Conservation (phyloP, 2,329 filamentous ascomycete species). For the Ploettnerulaceae sp. region DNA sequence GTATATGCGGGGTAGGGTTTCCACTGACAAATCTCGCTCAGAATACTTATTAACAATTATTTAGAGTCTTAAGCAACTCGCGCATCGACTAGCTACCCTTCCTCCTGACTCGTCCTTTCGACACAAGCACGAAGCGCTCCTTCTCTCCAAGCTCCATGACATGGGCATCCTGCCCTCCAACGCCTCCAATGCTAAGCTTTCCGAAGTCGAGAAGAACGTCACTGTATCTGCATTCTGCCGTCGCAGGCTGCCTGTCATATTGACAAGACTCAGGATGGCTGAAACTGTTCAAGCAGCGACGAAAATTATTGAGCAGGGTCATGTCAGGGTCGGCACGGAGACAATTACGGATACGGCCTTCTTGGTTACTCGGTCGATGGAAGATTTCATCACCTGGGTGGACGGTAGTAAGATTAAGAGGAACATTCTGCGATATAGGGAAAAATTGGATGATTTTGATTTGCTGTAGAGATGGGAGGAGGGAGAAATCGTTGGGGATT, state of each 20-base stretch:
- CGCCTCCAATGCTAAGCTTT: conserved; percentile 64
- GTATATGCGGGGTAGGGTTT: conserved; percentile 60
- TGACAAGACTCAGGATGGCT: conserved; percentile 87
- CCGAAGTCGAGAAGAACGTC: conserved; percentile 79
- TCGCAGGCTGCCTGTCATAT: conserved; percentile 78
- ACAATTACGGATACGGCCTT: conserved; percentile 87
- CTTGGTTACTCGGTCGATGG: conserved; percentile 81
- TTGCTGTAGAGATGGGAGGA: conserved; percentile 49
- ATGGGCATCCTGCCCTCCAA: conserved; percentile 77
- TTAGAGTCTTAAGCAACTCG: conserved; percentile 80
- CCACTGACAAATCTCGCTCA: not conserved
- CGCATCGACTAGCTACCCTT: conserved; percentile 79
- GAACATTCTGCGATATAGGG: conserved; percentile 90
- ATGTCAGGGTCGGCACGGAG: conserved; percentile 86
- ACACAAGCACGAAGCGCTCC: conserved; percentile 76
- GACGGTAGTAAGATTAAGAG: conserved; percentile 96
- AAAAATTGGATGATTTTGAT: conserved; percentile 95
- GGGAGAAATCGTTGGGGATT: not conserved
- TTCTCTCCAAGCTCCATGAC: conserved; percentile 87
- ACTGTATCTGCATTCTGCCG: conserved; percentile 88
- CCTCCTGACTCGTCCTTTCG: conserved; percentile 74
- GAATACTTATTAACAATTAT: conserved; percentile 32
- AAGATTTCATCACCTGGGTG: conserved; percentile 96
- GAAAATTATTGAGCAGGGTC: conserved; percentile 89
- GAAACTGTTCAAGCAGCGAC: conserved; percentile 81